Evolutionary conservation across 176 grass and related monocot species (phyloP), one percentile per base, ranked within the genome.

Genomic region (Saccharum officinarum): DNA sequence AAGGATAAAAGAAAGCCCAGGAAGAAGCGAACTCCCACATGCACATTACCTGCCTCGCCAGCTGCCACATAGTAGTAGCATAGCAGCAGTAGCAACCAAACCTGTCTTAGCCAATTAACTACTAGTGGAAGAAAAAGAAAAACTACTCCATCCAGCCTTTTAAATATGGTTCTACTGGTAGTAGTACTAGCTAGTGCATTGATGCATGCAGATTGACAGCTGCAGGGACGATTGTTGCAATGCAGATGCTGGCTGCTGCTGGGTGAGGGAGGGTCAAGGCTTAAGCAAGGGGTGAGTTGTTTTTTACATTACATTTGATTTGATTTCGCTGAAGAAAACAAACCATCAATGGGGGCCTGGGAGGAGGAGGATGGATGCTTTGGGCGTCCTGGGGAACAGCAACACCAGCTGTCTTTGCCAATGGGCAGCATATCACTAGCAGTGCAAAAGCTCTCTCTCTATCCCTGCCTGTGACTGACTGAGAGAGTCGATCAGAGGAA

Each of bases 361-460:
- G 41, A n/a, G n/a, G n/a, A n/a, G 1, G 45, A 46, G 18, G 54
- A 22, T 49, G 6, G 59, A 28, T 78, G 38, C 81, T 45, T 52
- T 82, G 54, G 78, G 77, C 55, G 88, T 66, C 88, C 78, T 90
- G 55, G 83, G 88, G 66, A 90, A 90, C 88, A 90, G 79, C 88
- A 52, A 52, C 3, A 78, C 54, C 88, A 86, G 88, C 83, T 90
- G 88, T 90, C 34, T 55, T 67, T 4, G 59, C n/a, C 22, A 10
- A 25, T 61, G 22, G 46, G 38, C 36, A 23, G 49, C 82, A 86
- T 82, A 86, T 78, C 79, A 86, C 78, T 82, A 63, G 72, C 79
- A 55, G 71, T 25, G 71, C 62, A 73, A 86, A 86, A 87, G 85
- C 34, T 8, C 50, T 20, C 54, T 57, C 54, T 3, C 2, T 45